Evolutionary conservation across 2,329 filamentous ascomycete species (phyloP).

Genomic region (Gyromitra esculenta): DNA sequence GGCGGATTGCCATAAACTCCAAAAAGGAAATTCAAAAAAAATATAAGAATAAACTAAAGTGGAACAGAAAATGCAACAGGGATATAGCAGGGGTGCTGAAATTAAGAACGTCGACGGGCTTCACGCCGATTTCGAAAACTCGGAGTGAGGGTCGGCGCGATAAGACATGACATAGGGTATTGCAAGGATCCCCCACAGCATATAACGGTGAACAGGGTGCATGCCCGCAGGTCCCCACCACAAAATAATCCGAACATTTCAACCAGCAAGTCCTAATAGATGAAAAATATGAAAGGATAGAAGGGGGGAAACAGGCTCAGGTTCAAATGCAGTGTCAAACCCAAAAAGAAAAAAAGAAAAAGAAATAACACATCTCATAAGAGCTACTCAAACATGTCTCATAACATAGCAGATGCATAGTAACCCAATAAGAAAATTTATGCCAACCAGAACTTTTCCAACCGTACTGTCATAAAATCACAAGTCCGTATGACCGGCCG

Average conservation of each 20-base stretch:
- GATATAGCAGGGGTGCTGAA: conserved; percentile 13
- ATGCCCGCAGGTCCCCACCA: conserved; percentile 39
- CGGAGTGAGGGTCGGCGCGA: conserved; percentile 3
- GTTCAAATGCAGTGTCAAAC: conserved; percentile 40
- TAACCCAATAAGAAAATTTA: conserved; percentile 49
- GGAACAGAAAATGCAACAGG: conserved; percentile 2
- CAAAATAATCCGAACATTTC: conserved; percentile 33
- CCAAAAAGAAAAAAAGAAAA: conserved; percentile 44
- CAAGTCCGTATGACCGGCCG: conserved; percentile 24
- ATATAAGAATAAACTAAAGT: conserved; percentile 17
- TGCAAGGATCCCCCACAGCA: conserved; percentile 31
- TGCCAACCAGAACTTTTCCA: conserved; percentile 51
- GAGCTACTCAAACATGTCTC: conserved; percentile 51
- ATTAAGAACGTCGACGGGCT: conserved; percentile 14
- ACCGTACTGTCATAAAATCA: conserved; percentile 38
- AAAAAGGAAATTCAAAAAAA: conserved; percentile 5
- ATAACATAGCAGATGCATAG: conserved; percentile 41
- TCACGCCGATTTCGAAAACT: conserved; percentile 9
- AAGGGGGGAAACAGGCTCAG: conserved; percentile 24
- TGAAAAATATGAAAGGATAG: conserved; percentile 18
- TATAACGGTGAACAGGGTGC: conserved; percentile 57
- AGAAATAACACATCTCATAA: conserved; percentile 52
- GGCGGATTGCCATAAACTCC: conserved; percentile 42
- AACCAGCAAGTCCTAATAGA: conserved; percentile 27
- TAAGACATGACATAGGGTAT: conserved; percentile 29